Percentiles rank a stretch among this genome's conserved stretches.
Conservation (phyloP, 2,329 filamentous ascomycete genomes). For the Arthrobotrys entomopaga region DNA sequence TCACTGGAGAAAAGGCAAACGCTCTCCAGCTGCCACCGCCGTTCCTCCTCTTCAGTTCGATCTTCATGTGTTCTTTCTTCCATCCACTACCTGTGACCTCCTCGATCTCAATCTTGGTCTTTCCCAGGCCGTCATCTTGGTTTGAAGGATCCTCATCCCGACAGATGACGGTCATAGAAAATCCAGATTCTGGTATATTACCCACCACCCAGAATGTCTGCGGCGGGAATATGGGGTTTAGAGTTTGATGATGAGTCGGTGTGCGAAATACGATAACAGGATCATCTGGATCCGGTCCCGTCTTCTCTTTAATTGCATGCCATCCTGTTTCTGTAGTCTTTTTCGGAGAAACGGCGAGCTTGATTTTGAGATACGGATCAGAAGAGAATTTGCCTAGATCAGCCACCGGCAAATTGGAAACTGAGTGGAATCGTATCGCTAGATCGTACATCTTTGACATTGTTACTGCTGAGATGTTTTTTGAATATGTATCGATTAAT, state of each 20-base stretch:
- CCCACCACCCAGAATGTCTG: constrained; percentile 52
- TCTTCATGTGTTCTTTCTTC: constrained; percentile 54
- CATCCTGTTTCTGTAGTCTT: constrained; percentile 38
- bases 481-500: background rate
- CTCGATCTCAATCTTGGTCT: constrained; percentile 50
- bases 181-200: constrained; percentile 50
- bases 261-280: constrained; percentile 52
- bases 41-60: constrained; percentile 44
- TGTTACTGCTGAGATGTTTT: no score
- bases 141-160: constrained; percentile 51
- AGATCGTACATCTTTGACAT: constrained; percentile 44
- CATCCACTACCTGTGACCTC: constrained; percentile 35
- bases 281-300: constrained; percentile 48
- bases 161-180: constrained; percentile 44
- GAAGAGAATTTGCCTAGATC: constrained; percentile 54
- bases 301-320: constrained; percentile 39
- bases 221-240: constrained; percentile 45
- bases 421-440: constrained; percentile 50
- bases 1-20: constrained; percentile 45
- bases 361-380: constrained; percentile 50
- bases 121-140: constrained; percentile 44
- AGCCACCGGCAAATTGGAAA: constrained; percentile 50
- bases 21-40: constrained; percentile 51
- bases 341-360: constrained; percentile 43
- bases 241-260: constrained; percentile 48